Evolutionary conservation across 2,329 filamentous ascomycete genomes (phyloP).

Genomic region (Bipolaris victoriae): DNA sequence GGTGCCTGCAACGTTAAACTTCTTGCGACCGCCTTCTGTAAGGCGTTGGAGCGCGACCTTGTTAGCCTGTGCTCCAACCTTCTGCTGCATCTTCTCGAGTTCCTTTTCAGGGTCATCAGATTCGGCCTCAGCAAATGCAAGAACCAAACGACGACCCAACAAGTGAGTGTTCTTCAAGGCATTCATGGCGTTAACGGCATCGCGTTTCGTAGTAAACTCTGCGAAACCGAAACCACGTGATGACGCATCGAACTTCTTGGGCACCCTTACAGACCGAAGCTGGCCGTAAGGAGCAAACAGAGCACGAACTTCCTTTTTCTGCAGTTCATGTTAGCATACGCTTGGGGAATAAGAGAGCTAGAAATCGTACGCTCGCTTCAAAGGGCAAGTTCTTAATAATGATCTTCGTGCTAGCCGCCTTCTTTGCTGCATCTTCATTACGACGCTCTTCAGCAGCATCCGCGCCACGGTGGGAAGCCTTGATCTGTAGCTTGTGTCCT

Average conservation of each 20-base stretch:
- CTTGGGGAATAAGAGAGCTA: constrained; percentile 7
- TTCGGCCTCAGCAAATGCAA: constrained; percentile 91
- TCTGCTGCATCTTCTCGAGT: constrained; percentile 96
- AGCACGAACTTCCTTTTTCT: constrained; percentile 85
- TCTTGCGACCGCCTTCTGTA: constrained; percentile 80
- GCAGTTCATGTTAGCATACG: constrained; percentile 26
- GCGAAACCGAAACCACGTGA: constrained; percentile 96
- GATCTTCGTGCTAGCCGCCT: constrained; percentile 84
- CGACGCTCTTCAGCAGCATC: constrained; percentile 88
- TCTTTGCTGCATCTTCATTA: constrained; percentile 82
- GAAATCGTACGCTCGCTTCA: constrained; percentile 64
- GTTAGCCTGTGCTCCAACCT: constrained; percentile 87
- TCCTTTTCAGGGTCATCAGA: constrained; percentile 92
- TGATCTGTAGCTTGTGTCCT: constrained; percentile 82
- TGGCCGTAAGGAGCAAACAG: constrained; percentile 91
- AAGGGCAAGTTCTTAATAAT: constrained; percentile 99
- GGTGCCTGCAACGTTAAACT: constrained; percentile 79
- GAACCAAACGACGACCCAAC: constrained; percentile 83
- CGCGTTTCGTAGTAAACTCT: constrained; percentile 88
- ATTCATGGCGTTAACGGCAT: constrained; percentile 89
- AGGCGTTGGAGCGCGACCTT: constrained; percentile 90
- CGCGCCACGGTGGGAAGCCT: constrained; percentile 82
- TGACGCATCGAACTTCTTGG: constrained; percentile 89
- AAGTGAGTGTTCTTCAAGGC: constrained; percentile 92
- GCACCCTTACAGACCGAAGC: constrained; percentile 88